phyloP scores from a whole-genome alignment of 441 rosid genomes.

The Pelargonium citronellum region DNA sequence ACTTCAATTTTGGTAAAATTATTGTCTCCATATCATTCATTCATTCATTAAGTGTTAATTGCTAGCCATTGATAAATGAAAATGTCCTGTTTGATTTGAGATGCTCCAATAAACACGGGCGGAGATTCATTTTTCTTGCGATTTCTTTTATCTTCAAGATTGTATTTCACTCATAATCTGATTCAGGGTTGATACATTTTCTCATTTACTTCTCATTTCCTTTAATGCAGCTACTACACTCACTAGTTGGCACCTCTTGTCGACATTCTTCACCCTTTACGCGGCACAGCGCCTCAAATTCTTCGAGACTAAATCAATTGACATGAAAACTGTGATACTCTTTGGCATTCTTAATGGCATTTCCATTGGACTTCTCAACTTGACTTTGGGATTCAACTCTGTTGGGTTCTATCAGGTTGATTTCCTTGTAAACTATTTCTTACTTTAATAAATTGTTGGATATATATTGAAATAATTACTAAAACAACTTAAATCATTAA shows the following conservation, averaged over 20 bases:
- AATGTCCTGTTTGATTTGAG: not conserved
- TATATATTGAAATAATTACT: not conserved
- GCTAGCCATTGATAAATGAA: not conserved
- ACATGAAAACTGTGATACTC: slow-evolving; percentile 76
- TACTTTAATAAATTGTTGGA: not conserved
- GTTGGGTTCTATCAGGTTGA: slow-evolving; percentile 57
- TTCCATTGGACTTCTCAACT: slow-evolving; percentile 86
- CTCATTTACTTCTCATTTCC: not conserved
- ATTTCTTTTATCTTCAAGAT: not conserved
- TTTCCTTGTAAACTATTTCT: slow-evolving; percentile 3
- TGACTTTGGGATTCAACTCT: slow-evolving; percentile 95
- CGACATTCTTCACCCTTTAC: slow-evolving; percentile 83
- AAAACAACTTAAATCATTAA: slow-evolving; percentile 1
- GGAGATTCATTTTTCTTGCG: not conserved
- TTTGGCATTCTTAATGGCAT: slow-evolving; percentile 96
- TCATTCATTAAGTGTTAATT: not conserved
- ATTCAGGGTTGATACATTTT: not conserved
- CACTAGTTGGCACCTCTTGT: slow-evolving; percentile 95
- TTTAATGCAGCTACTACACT: slow-evolving; percentile 65
- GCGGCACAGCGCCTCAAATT: slow-evolving; percentile 67
- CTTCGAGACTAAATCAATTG: slow-evolving; percentile 74
- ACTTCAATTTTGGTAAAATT: slow-evolving; percentile 82
- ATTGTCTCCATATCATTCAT: not conserved
- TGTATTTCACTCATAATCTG: not conserved
- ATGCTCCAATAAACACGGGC: not conserved